Evolutionary conservation across 257 asterid genomes (phyloP).

Genomic region (Solanum sitiens): DNA sequence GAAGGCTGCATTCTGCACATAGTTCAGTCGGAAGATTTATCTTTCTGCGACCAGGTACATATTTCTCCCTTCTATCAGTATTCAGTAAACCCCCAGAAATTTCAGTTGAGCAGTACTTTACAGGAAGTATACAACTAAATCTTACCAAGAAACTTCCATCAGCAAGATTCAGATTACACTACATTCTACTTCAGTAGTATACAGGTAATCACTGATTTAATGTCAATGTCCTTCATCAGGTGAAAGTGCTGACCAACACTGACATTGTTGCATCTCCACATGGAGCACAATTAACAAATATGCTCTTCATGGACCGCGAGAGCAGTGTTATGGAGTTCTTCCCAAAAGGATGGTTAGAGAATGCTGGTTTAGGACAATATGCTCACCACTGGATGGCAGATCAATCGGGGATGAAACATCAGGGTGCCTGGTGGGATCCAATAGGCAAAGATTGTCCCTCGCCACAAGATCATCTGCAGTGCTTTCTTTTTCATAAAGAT

Average conservation of each 20-base stretch:
- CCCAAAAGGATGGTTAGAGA: conserved; percentile 25
- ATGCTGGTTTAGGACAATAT: conserved; percentile 19
- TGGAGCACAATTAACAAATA: conserved; percentile 28
- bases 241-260: conserved; percentile 12
- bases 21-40: conserved; percentile 23
- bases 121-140: background rate
- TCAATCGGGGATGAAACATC: conserved; percentile 24
- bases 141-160: background rate
- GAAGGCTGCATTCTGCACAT: conserved; percentile 19
- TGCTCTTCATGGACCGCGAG: conserved; percentile 21
- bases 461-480: conserved; percentile 7
- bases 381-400: conserved; percentile 27
- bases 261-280: conserved; percentile 29
- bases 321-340: conserved; percentile 31
- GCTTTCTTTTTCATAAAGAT: conserved; percentile 19
- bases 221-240: conserved; percentile 1
- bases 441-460: conserved; percentile 14
- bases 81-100: background rate
- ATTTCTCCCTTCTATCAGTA: background rate
- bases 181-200: background rate
- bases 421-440: conserved; percentile 31
- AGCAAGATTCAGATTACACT: background rate
- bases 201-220: background rate
- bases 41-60: conserved; percentile 23
- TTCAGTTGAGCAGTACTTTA: background rate